Base-by-base conservation (phyloP, 148 eudicot genomes). In the Rhododendron griersonianum region DNA sequence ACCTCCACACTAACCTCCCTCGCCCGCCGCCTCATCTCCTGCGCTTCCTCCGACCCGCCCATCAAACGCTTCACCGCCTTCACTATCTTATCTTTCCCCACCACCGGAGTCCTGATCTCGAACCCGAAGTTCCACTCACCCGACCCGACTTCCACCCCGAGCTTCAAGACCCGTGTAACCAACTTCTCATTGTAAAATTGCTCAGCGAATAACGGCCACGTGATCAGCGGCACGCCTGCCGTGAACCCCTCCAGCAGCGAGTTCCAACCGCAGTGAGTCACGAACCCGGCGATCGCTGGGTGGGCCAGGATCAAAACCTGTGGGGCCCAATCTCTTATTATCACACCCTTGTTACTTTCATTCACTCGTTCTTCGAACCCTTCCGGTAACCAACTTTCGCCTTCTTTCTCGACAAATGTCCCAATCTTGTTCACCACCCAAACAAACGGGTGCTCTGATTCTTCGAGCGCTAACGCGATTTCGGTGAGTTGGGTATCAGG, bases 231-330 rank as follows among this genome's bases (percentile, higher is more conserved):
- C 18, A 61, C 28, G 5, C 91, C 90, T 0, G 92, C 87, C 30
- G 86, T 69, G 7, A 93, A 33, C 3, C 90, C 92, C 67, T 93
- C 96, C 3, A 91, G 61, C 7, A 84, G 48, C 83, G 95, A 93
- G 88, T 92, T 92, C 95, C 94, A 92, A 1, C 95, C 94, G 75
- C 92, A 92, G 69, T 93, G 95, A 7, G 92, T 93, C 82, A 93
- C 53, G 37, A 93, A 93, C 14, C 85, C 87, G 1, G 90, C 92
- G 0, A 90, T 78, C 1, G 93, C 90, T 11, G 41, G 75, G 67
- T 93, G 94, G 33, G 85, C 71, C 10, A 93, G 41, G 69, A 93
- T 88, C 84, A 50, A n/a, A 61, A 89, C 84, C 61, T 93, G 94
- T 0, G 95, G 95, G 10, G 91, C 95, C 95, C 95, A 92, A 8